Base-by-base conservation (phyloP, 257 asterid genomes). In the Euphrasia confusa region DNA sequence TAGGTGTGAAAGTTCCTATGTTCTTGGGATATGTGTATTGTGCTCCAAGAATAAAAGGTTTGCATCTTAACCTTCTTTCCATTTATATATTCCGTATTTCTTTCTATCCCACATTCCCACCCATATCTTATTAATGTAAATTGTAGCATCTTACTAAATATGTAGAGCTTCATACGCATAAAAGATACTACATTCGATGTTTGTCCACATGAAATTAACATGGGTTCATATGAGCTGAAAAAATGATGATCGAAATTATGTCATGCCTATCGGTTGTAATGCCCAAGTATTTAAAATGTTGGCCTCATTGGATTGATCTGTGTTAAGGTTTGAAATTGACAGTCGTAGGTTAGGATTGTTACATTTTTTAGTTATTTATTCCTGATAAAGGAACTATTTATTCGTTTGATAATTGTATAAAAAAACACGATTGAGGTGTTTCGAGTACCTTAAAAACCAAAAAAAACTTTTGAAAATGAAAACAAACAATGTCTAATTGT, bases 1-100 rank as follows among this genome's bases (percentile, higher is more conserved):
- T 52, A 69, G 47, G 62, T 27, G 44, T 60, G 77, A 72, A 15
- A 60, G 61, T 54, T 61, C 45, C 72, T 56, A 70, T 70, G 68
- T 68, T 42, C 54, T 66, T 18, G 81, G 78, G 63, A 63, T 63
- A 61, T 79, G 87, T 73, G 65, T 24, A 64, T 65, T 64, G 33
- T 87, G 97, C 79, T 79, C 75, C n/a, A 81, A 77, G 78, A 58
- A 52, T 56, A 75, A 37, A 83, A 78, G 95, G 95, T 87, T 7
- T 37, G 73, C 7, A 50, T 48, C 14, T 54, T 70, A 32, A 73
- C 37, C 47, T 17, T 66, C 66, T 18, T 11, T 30, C 48, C 52
- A 47, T 8, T 37, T 59, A 18, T 45, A n/a, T 60, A 18, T 26
- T 54, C 35, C 5, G 11, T 60, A 18, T 26, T 54, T 35, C 2